Base-by-base conservation (phyloP, 345 rosid species). In the Trapa bicornis region DNA sequence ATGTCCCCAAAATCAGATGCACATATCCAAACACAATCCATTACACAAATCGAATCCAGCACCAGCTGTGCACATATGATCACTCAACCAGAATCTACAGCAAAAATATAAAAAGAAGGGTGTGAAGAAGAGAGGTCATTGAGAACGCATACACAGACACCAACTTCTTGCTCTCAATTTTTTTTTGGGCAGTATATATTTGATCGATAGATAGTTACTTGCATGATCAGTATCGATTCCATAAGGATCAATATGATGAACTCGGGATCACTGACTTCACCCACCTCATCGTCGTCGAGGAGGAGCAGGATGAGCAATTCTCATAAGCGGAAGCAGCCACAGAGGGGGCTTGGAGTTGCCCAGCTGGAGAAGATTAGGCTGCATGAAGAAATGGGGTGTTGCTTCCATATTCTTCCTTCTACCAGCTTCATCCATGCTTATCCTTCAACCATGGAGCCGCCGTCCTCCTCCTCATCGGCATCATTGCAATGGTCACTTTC, bases 271-370 rank as follows among this genome's bases (percentile, higher is more conserved):
- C 43, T 22, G 33, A 15, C 74, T 5, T 15, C 56, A 0, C n/a
- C 56, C 6, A 5, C 56, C 3, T 3, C 67, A 1, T 16, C 67
- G 5, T 41, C 50, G 5, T 65, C 67, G 37, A 42, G 89, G 47
- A 89, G 85, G 65, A 89, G 79, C 79, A 85, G 85, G 65, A 89
- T 83, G 85, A 87, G 81, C 87, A 37, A 38, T 89, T 22, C 41
- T 32, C 66, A 69, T 16, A 69, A 69, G 65, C 72, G 66, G 41
- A 92, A 86, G 74, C 95, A 86, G 42, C 98, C 96, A 0, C 96
- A 92, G 65, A 85, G 98, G 80, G 98, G 98, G 8, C 95, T 89
- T 22, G 98, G 98, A 3, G 98, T 92, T 32, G 98, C 96, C 57
- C 95, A 92, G 72, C 74, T 92, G 76, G 98, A 92, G 72, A 43